Evolutionary conservation across 257 asterid species (phyloP).

Genomic region (Ophiorrhiza pumila): DNA sequence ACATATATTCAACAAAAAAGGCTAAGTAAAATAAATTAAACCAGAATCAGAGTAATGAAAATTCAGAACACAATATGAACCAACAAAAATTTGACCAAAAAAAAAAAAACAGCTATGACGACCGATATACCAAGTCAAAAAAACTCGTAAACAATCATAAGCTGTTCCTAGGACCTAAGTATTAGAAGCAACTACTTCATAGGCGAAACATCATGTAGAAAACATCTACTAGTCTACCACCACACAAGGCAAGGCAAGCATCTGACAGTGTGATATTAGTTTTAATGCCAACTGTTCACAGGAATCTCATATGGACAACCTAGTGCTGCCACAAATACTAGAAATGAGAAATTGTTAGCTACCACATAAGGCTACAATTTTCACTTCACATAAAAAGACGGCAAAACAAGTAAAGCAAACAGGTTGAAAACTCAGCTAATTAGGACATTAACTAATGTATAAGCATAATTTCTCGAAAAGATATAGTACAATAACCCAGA

Average conservation of each 20-base stretch:
- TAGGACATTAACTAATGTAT: background rate
- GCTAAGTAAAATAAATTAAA: background rate
- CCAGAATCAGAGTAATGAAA: background rate
- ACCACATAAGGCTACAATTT: background rate
- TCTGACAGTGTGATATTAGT: background rate
- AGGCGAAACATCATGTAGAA: background rate
- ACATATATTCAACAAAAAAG: background rate
- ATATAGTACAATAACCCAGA: background rate
- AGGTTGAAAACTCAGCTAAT: background rate
- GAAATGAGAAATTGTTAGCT: too few relatives aligned
- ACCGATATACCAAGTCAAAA: background rate
- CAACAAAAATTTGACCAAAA: background rate
- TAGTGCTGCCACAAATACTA: background rate
- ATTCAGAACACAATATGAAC: background rate
- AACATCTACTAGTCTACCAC: background rate
- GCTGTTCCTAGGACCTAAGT: background rate
- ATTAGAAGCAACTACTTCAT: background rate
- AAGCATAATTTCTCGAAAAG: background rate
- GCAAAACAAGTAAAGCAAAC: background rate
- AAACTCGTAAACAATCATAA: background rate
- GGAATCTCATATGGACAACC: background rate
- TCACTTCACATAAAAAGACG: background rate
- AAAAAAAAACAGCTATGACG: background rate
- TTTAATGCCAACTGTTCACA: background rate
- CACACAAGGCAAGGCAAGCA: background rate